A percentile compares a stretch with the other conserved stretches of the same genome.
phyloP scores from a whole-genome alignment of 192 early-diverging fungal species.

The Powellomyces hirtus region DNA sequence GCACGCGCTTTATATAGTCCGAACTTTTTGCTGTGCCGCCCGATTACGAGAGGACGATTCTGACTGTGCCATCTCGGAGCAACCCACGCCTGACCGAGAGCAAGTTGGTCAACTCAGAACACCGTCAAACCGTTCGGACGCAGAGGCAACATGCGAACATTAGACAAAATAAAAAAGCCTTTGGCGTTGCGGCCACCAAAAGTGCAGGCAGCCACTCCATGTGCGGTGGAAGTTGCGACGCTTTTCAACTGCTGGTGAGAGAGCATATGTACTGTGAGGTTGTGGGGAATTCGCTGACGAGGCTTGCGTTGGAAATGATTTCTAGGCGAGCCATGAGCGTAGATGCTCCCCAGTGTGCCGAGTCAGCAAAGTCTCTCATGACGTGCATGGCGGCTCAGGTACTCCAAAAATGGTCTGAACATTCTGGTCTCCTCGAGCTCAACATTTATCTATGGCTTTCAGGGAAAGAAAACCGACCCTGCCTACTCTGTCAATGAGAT shows the following conservation, averaged over 20 bases:
- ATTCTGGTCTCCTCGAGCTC: not conserved
- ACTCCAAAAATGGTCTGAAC: not conserved
- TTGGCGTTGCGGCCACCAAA: conserved; percentile 39
- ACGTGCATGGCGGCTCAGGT: conserved; percentile 29
- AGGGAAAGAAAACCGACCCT: conserved; percentile 2
- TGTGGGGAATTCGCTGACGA: not conserved
- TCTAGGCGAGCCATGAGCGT: conserved; percentile 18
- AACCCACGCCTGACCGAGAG: too few relatives aligned
- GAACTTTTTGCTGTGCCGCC: too few relatives aligned
- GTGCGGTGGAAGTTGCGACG: conserved; percentile 40
- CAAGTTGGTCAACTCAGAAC: too few relatives aligned
- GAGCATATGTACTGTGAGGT: not conserved
- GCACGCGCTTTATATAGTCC: too few relatives aligned
- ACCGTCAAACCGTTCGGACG: too few relatives aligned
- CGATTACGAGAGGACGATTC: too few relatives aligned
- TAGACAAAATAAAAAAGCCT: conserved; percentile 39
- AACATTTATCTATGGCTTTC: not conserved
- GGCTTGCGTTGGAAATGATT: not conserved
- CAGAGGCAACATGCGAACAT: conserved; percentile 27
- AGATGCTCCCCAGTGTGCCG: conserved; percentile 18
- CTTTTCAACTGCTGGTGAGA: conserved; percentile 49
- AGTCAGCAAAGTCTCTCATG: conserved; percentile 23
- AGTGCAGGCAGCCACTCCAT: conserved; percentile 35
- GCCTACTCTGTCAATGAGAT: conserved; percentile 9
- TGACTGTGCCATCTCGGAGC: too few relatives aligned